Evolutionary conservation across 148 eudicot species (phyloP), one percentile per base, ranked within the genome.

Genomic region (Rhododendron simsii): DNA sequence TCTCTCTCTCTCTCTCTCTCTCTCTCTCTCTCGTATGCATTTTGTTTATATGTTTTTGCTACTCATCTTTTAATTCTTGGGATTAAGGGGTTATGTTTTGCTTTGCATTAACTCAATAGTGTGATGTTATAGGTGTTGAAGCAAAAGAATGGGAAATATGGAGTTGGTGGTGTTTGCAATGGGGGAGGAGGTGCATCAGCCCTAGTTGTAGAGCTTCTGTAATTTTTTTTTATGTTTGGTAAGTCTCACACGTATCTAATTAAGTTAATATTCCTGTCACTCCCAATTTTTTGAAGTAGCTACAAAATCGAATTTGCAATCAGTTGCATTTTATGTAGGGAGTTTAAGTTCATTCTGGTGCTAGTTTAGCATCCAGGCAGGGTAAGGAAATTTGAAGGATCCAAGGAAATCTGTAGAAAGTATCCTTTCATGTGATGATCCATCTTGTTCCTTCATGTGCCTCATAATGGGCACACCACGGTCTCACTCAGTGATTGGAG

Each of bases 181-280:
- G 99, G 99, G 18, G 99, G 99, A 86, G 99, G 99, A 37, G 99
- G 99, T 82, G 99, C 99, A 86, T 97, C 98, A 23, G 96, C 99
- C 71, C 91, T 97, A 57, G 98, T 94, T 45, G 88, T 97, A 80
- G 98, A 95, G 88, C 95, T 95, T 84, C 39, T 93, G 86, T 97
- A 89, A 92, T 88, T 75, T 81, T 14, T 14, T 80, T 81, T 28
- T 71, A 65, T 83, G 67, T 80, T 79, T 50, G 92, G 92, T 90
- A 87, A 90, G 89, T 84, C 84, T 50, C 10, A 16, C 14, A 3
- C 57, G 16, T 75, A 20, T 21, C 26, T 14, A 2, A 69, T 28
- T 47, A 3, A 28, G 9, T 48, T 30, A 47, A 47, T 28, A 67
- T 69, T 69, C 23, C 44, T 20, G 20, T 28, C 77, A 5, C 57